Percentiles rank a stretch among this genome's conserved stretches.
Evolutionary conservation across 129 eudicot genomes (phyloP).

Genomic region (Gnaphalium uliginosum): DNA sequence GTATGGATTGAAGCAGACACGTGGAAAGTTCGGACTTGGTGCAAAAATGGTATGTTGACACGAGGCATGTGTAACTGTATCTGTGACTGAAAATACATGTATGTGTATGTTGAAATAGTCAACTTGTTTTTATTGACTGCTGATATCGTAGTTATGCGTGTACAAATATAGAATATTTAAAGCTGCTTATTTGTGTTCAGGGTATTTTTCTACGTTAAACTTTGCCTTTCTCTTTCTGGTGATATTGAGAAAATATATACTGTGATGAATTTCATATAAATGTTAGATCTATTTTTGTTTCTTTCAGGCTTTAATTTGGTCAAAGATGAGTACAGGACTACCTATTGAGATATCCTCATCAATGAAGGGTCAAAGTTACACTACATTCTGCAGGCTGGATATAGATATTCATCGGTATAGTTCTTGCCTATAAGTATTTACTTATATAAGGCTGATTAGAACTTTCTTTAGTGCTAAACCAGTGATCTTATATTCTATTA

Average conservation of each 20-base stretch:
- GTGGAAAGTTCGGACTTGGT: constrained; percentile 98
- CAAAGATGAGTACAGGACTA: constrained; percentile 99
- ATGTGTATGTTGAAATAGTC: constrained; percentile 7
- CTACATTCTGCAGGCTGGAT: constrained; percentile 92
- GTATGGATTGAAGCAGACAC: constrained; percentile 96
- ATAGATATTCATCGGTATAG: constrained; percentile 85
- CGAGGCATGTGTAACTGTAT: not conserved
- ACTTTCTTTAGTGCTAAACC: not conserved
- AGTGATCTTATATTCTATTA: constrained; percentile 14
- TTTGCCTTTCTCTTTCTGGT: constrained; percentile 7
- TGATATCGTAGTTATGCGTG: constrained; percentile 17
- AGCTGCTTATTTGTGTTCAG: not conserved
- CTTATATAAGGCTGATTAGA: constrained; percentile 11
- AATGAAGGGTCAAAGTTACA: constrained; percentile 78
- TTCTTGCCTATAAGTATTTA: constrained; percentile 10
- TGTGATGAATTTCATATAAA: constrained; percentile 9
- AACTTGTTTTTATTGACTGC: constrained; percentile 7
- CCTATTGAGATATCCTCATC: constrained; percentile 97
- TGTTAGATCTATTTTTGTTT: constrained; percentile 19
- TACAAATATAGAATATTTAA: constrained; percentile 22
- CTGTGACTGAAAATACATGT: not conserved
- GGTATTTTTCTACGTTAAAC: constrained; percentile 4
- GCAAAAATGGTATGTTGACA: constrained; percentile 86
- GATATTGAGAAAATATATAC: not conserved
- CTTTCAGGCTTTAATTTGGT: constrained; percentile 95